phyloP scores from a whole-genome alignment of 2,329 filamentous ascomycete genomes.

The Exophiala spinifera region DNA sequence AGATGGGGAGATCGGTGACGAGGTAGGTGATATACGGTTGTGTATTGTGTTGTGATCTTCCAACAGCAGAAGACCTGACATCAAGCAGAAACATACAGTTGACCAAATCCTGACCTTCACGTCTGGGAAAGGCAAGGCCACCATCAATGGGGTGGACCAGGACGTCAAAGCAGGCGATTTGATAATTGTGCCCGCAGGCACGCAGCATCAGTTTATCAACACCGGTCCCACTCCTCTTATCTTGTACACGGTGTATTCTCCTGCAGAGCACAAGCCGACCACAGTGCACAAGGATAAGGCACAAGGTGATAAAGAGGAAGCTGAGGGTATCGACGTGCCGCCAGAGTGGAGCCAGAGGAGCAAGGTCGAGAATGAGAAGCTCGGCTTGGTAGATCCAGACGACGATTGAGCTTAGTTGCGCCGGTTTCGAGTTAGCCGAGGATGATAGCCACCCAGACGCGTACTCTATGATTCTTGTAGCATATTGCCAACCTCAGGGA shows the following conservation, averaged over 20 bases:
- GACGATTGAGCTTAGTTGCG: constrained; percentile 6
- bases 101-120: constrained; percentile 66
- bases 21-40: constrained; percentile 42
- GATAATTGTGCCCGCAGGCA: constrained; percentile 63
- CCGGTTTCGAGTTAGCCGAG: not conserved
- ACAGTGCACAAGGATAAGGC: constrained; percentile 63
- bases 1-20: constrained; percentile 63
- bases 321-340: constrained; percentile 59
- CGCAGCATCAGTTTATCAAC: constrained; percentile 64
- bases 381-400: constrained; percentile 49
- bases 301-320: constrained; percentile 61
- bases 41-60: not conserved
- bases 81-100: constrained; percentile 50
- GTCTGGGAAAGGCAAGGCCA: constrained; percentile 56
- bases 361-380: constrained; percentile 58
- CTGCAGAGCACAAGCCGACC: constrained; percentile 59
- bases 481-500: not conserved
- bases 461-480: not conserved
- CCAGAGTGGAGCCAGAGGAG: constrained; percentile 57
- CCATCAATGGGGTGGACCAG: constrained; percentile 58
- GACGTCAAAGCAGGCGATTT: constrained; percentile 55
- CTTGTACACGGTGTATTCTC: constrained; percentile 61
- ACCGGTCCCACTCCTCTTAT: constrained; percentile 58
- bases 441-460: not conserved
- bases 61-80: not conserved